Evolutionary conservation across 2,329 filamentous ascomycete species (phyloP).

Genomic region (Verticillium nubilum): DNA sequence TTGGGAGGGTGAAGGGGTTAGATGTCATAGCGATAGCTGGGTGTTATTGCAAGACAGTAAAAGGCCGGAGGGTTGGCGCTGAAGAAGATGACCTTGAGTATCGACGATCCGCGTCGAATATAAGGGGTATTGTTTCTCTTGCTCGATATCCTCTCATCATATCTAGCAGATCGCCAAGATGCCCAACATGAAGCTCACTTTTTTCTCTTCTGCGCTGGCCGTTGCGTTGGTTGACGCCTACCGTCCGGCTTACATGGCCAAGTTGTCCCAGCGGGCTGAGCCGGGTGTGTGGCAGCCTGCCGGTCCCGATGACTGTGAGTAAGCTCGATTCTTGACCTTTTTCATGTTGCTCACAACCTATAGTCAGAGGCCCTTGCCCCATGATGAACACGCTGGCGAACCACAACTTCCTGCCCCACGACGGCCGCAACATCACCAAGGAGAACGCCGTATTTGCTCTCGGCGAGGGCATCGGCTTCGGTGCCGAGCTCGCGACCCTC

Average conservation of each 20-base stretch:
- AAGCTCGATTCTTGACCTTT: rapidly evolving
- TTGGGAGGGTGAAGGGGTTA: background rate
- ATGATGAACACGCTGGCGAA: slow-evolving; percentile 49
- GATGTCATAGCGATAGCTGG: background rate
- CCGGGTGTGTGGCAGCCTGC: background rate
- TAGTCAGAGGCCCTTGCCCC: slow-evolving; percentile 39
- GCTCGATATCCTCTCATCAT: background rate
- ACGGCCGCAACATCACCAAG: slow-evolving; percentile 35
- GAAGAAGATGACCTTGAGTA: background rate
- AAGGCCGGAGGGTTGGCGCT: background rate
- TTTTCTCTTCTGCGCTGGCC: background rate
- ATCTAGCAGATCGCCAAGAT: background rate
- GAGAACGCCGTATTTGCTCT: slow-evolving; percentile 31
- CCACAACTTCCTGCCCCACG: slow-evolving; percentile 40
- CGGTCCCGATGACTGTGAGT: slow-evolving; percentile 3
- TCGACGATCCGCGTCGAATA: background rate
- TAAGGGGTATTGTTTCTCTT: background rate
- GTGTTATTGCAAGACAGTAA: background rate
- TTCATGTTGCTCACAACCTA: background rate
- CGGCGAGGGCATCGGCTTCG: slow-evolving; percentile 35
- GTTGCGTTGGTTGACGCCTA: background rate
- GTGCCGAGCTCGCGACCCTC: slow-evolving; percentile 26
- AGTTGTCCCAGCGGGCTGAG: background rate
- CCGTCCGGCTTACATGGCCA: background rate
- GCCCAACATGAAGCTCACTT: background rate